Base-by-base conservation (phyloP, 164 flowering plant genomes). In the Brasenia schreberi region DNA sequence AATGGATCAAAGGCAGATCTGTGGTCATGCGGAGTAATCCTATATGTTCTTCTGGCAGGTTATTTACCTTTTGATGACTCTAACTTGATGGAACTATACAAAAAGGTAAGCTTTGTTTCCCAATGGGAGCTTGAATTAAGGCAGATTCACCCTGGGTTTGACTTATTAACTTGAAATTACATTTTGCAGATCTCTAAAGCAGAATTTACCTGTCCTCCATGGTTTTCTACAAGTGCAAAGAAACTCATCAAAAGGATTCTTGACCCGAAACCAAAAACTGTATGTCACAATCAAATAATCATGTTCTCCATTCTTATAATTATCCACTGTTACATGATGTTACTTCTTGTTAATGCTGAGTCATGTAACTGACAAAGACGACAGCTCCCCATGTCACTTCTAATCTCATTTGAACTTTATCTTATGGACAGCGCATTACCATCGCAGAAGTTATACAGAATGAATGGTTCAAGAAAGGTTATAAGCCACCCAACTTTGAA, bases 381-480 rank as follows among this genome's bases (percentile, higher is more conserved):
- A n/a, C n/a, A n/a, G n/a, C n/a, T n/a, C n/a, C n/a, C n/a, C n/a
- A n/a, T 44, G 0, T 0, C 52, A 44, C 52, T 44, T 11, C 52
- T 44, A 44, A 44, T 44, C 10, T 44, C 10, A 6, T 0, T 44
- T 44, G 52, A 44, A 44, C 10, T 44, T 6, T 44, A 44, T 44
- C 7, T 6, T 62, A n/a, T n/a, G n/a, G n/a, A 78, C 89, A 92
- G 99, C 79, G 99, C 9, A 90, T 92, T 44, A 84, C 88, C 33
- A 79, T 85, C 71, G 69, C 87, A 11, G 97, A 92, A 68, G 82
- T 95, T 60, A 83, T 90, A 75, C 90, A 92, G 79, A n/a, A n/a
- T 76, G 99, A 95, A 42, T 95, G 99, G 99, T 95, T 95, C 75
- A 95, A 86, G 80, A 95, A 92, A 80, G 98, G 97, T 19, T 95